A percentile compares a stretch with the other conserved stretches of the same genome.
These are phyloP conservation scores for Raphanus hybrid DNA, from an alignment of 441 rosid genomes.

Conservation along the genomic window DNA sequence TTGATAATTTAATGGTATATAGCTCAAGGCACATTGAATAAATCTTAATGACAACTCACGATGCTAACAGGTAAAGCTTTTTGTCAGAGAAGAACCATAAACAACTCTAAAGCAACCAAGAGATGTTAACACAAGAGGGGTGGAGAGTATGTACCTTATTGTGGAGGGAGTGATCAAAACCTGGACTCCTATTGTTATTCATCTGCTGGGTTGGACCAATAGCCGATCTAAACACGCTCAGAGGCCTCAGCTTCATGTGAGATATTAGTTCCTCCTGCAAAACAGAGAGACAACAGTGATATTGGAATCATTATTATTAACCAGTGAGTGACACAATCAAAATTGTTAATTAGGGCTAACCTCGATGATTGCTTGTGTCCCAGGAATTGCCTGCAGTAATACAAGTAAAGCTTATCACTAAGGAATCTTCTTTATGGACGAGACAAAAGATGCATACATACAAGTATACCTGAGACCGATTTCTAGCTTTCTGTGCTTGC, in stretches of 20 bases:
- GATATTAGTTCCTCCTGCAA: constrained; percentile 66
- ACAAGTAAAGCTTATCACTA: background rate
- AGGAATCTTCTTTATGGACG: constrained; percentile 2
- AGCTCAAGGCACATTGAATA: background rate
- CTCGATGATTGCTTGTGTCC: constrained; percentile 68
- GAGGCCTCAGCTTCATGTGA: constrained; percentile 56
- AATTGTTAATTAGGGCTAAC: constrained; percentile 53
- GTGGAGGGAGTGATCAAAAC: constrained; percentile 56
- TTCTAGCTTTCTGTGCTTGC: constrained; percentile 71
- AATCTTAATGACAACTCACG: no score
- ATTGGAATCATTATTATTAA: constrained; percentile 28
- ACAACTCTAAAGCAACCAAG: background rate
- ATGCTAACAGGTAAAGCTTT: no score
- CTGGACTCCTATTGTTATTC: constrained; percentile 69
- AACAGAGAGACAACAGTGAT: constrained; percentile 11
- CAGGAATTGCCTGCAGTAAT: constrained; percentile 65
- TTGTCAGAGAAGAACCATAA: no score
- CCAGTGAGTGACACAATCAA: background rate
- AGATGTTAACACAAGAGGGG: background rate
- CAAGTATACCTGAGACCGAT: constrained; percentile 55
- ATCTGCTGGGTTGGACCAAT: constrained; percentile 61
- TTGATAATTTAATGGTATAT: no score
- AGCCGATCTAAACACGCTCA: constrained; percentile 50
- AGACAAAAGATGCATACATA: constrained; percentile 15
- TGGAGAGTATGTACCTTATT: constrained; percentile 62